Evolutionary conservation across 2,329 filamentous ascomycete genomes (phyloP), one percentile per base, ranked within the genome.

Genomic region (Monilinia polystroma): DNA sequence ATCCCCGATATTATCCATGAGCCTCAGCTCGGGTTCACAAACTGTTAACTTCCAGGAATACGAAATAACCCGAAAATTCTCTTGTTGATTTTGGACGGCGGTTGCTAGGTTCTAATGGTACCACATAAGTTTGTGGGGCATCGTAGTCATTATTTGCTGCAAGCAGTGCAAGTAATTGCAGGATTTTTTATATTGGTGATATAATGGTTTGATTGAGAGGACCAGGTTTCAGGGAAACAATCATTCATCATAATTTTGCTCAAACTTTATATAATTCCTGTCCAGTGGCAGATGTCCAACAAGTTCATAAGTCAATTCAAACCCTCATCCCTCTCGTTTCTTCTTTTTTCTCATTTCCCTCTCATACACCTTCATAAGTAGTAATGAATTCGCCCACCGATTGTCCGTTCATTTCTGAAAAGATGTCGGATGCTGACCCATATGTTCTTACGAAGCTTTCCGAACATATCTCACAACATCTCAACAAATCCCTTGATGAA

Each of bases 361-460:
- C 35, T 18, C 26, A 35, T 59, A 29, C 45, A 59, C 57, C 7
- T 32, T 49, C 29, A 35, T 49, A 14, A 35, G 7, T 59, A 49
- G 63, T 43, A 43, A 65, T 65, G 63, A 45, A 16, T 32, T 45
- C 26, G 18, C 45, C 54, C 45, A 41, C 32, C 11, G 63, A 65
- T 43, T 65, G 54, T 51, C 54, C 63, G 43, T 59, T 65, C 45
- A 53, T 65, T 12, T 65, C 63, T 51, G 45, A 54, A 12, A 65
- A 59, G 49, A 65, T 65, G 63, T 59, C 63, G 7, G 63, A 65
- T 51, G 45, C 63, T 32, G 54, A 65, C 35, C 63, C 63, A 65
- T 65, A 59, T 16, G 32, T 65, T 11, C 54, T 65, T 45, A 65
- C 54, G 8, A 65, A 65, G n/a, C 63, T 65, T 43, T 65, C 63